Conservation (phyloP, 2,329 filamentous ascomycete genomes). For the Grosmannia penicillata region DNA sequence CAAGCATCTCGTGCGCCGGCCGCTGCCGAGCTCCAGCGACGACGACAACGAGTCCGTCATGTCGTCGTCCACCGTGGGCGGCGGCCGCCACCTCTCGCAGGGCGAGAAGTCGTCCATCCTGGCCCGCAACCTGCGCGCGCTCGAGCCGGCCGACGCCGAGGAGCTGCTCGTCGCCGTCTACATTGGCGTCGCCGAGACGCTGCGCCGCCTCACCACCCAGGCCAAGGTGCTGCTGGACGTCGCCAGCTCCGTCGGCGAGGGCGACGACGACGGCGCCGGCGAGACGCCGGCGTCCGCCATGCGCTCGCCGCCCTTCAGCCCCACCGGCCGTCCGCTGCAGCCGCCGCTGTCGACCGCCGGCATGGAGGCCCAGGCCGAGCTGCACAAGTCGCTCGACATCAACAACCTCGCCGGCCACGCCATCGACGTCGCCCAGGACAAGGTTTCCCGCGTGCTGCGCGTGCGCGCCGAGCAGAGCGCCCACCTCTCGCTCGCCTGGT, state of each 20-base stretch:
- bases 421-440: constrained; percentile 67
- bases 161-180: constrained; percentile 71
- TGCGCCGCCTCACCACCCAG: constrained; percentile 75
- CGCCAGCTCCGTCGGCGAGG: constrained; percentile 54
- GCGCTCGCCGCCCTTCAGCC: constrained; percentile 38
- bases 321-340: constrained; percentile 21
- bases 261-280: constrained; percentile 3
- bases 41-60: constrained; percentile 87
- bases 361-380: constrained; percentile 52
- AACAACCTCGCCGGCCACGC: constrained; percentile 65
- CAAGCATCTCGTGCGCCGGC: constrained; percentile 66
- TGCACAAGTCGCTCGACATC: constrained; percentile 64
- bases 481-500: constrained; percentile 50
- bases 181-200: constrained; percentile 70
- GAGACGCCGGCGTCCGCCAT: constrained; percentile 23
- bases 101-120: constrained; percentile 84
- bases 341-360: constrained; percentile 18
- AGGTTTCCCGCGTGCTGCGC: constrained; percentile 59
- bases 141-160: constrained; percentile 77
- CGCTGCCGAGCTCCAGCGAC: constrained; percentile 83
- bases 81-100: constrained; percentile 53
- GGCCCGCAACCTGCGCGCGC: constrained; percentile 70
- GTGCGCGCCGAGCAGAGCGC: constrained; percentile 63
- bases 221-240: constrained; percentile 92
- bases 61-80: constrained; percentile 61